Percentiles rank a stretch among this genome's conserved stretches.
phyloP scores from a whole-genome alignment of 331 rosid genomes.

The Pyracantha coccinea region DNA sequence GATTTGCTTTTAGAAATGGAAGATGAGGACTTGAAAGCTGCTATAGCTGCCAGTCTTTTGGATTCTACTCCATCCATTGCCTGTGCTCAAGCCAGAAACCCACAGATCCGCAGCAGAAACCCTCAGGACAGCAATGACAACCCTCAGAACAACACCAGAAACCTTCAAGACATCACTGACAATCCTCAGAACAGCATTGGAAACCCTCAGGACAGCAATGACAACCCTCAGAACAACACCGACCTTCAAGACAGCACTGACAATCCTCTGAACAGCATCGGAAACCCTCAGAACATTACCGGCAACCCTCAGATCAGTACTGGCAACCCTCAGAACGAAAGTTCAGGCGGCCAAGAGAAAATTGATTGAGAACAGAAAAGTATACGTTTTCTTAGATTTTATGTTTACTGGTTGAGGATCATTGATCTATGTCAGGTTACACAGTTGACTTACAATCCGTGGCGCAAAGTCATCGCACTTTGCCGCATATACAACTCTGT shows the following conservation, averaged over 20 bases:
- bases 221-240: slow-evolving; percentile 24
- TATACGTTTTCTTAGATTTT: slow-evolving; percentile 15
- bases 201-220: slow-evolving; percentile 21
- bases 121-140: slow-evolving; percentile 21
- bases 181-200: slow-evolving; percentile 30
- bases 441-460: slow-evolving; percentile 28
- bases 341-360: slow-evolving; percentile 23
- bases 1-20: slow-evolving; percentile 57
- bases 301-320: slow-evolving; percentile 28
- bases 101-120: slow-evolving; percentile 28
- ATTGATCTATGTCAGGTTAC: slow-evolving; percentile 21
- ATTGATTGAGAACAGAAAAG: slow-evolving; percentile 14
- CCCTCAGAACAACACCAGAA: slow-evolving; percentile 29
- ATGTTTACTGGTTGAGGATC: slow-evolving; percentile 31
- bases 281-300: slow-evolving; percentile 21
- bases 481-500: slow-evolving; percentile 27
- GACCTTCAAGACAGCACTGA: not conserved
- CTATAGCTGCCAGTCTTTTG: slow-evolving; percentile 90
- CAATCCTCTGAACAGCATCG: not conserved
- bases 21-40: slow-evolving; percentile 87
- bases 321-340: slow-evolving; percentile 31
- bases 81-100: slow-evolving; percentile 16
- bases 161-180: slow-evolving; percentile 22
- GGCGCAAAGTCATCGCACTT: slow-evolving; percentile 24
- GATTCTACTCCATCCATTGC: slow-evolving; percentile 35